A percentile compares a stretch with the other conserved stretches of the same genome.
Conservation (phyloP, 352 stramenopile genomes). For the Aphanomyces euteiches region DNA sequence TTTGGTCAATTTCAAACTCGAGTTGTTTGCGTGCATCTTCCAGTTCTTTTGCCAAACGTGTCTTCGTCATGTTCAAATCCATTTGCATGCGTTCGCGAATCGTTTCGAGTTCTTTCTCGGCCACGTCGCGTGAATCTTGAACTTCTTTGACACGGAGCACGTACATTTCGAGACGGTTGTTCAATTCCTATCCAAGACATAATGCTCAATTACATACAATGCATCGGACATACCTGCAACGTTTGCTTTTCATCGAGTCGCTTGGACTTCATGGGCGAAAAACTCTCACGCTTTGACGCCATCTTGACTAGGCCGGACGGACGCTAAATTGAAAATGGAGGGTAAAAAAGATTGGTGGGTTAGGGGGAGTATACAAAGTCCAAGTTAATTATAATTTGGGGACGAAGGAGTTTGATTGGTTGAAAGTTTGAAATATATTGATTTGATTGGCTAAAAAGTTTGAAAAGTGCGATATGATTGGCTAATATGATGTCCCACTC, state of each 20-base stretch:
- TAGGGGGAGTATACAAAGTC: slow-evolving; percentile 27
- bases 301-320: slow-evolving; percentile 11
- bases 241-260: slow-evolving; percentile 77
- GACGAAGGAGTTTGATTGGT: slow-evolving; percentile 19
- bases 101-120: slow-evolving; percentile 72
- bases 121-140: slow-evolving; percentile 64
- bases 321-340: slow-evolving; percentile 24
- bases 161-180: slow-evolving; percentile 78
- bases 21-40: slow-evolving; percentile 79
- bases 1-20: slow-evolving; percentile 70
- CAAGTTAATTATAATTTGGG: background rate
- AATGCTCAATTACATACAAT: background rate
- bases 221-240: slow-evolving; percentile 50
- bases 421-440: slow-evolving; percentile 6
- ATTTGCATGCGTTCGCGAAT: slow-evolving; percentile 77
- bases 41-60: slow-evolving; percentile 60
- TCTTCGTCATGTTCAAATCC: slow-evolving; percentile 59
- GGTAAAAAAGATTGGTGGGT: slow-evolving; percentile 9
- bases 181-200: slow-evolving; percentile 47
- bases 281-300: slow-evolving; percentile 29
- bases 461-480: background rate
- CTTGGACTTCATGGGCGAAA: slow-evolving; percentile 83
- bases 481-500: background rate
- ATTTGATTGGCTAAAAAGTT: slow-evolving; percentile 3
- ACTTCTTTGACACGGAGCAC: slow-evolving; percentile 81